These are phyloP conservation scores for Annulohypoxylon nitens DNA, from an alignment of 495 filamentous ascomycete species.

Conservation along the genomic window DNA sequence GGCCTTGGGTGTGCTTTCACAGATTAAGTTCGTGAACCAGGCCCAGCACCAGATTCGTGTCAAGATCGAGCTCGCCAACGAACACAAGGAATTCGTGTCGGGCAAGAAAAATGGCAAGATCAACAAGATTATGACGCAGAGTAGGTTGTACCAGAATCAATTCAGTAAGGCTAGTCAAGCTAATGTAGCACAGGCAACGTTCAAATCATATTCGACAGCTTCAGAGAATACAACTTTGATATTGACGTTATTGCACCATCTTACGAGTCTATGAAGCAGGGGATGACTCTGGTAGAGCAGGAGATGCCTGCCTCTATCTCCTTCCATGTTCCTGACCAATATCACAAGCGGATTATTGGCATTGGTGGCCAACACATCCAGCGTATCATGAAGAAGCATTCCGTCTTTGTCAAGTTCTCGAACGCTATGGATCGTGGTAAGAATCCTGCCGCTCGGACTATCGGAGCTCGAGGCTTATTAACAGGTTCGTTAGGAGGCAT, in stretches of 20 bases:
- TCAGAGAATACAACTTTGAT: constrained; percentile 99
- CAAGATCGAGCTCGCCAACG: constrained; percentile 98
- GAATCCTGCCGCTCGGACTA: constrained; percentile 3
- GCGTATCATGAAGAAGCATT: constrained; percentile 99
- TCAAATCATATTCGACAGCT: constrained; percentile 98
- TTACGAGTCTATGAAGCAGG: constrained; percentile 92
- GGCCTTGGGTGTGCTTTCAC: constrained; percentile 90
- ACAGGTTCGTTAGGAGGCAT: constrained; percentile 71
- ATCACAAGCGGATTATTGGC: constrained; percentile 99
- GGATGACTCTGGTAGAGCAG: constrained; percentile 92
- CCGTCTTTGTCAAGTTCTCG: constrained; percentile 99
- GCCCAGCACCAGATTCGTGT: constrained; percentile 93
- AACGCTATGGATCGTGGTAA: constrained; percentile 95
- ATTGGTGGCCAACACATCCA: constrained; percentile 99
- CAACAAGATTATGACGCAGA: constrained; percentile 99
- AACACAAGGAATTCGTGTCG: constrained; percentile 99
- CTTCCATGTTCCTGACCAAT: constrained; percentile 99
- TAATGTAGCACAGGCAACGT: constrained; percentile 74
- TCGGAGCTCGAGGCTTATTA: constrained; percentile 30
- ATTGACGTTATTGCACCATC: constrained; percentile 94
- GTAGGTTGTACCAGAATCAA: constrained; percentile 57
- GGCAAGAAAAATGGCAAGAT: constrained; percentile 99
- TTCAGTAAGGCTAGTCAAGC: neutral
- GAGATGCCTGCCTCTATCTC: constrained; percentile 99
- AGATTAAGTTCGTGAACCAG: constrained; percentile 88